Conservation (phyloP, 345 rosid genomes). For the Anacardium occidentale region DNA sequence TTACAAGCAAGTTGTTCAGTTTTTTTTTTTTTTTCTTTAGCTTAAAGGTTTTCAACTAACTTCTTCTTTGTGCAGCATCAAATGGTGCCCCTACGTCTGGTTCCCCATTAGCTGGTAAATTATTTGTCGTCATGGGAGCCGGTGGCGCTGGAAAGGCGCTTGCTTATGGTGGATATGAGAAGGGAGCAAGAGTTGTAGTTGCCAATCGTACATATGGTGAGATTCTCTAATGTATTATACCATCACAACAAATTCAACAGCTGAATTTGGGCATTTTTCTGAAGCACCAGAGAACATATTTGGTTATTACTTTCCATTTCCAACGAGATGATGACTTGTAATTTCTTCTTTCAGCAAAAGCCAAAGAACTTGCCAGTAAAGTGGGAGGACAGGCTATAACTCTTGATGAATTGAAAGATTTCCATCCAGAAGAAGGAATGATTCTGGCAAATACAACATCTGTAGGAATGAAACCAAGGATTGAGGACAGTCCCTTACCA, state of each 20-base stretch:
- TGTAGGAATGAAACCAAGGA: constrained; percentile 60
- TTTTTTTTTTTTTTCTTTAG: background rate
- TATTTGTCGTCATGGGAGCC: constrained; percentile 63
- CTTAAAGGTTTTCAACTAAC: background rate
- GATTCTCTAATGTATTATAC: constrained; percentile 6
- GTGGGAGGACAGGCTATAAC: constrained; percentile 54
- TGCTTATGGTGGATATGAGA: constrained; percentile 58
- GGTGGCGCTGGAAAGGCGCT: constrained; percentile 74
- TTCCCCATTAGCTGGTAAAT: constrained; percentile 61
- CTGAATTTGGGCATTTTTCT: too few species aligned
- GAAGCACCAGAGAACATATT: background rate
- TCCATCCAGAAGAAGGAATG: constrained; percentile 63
- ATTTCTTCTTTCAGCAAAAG: constrained; percentile 39
- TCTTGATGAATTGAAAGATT: constrained; percentile 47
- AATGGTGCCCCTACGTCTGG: constrained; percentile 29
- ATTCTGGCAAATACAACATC: constrained; percentile 63
- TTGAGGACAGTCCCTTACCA: constrained; percentile 43
- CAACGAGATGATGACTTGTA: background rate
- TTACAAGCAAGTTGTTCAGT: background rate
- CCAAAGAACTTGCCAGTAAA: constrained; percentile 50
- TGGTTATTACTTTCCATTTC: background rate
- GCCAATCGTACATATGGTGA: constrained; percentile 57
- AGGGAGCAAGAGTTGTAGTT: constrained; percentile 61
- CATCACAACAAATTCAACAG: background rate
- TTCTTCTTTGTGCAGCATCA: constrained; percentile 30